Percentiles rank a stretch among this genome's conserved stretches.
These are phyloP conservation scores for Fusarium oxysporum DNA, from an alignment of 2,329 filamentous ascomycete genomes.

Conservation along the genomic window DNA sequence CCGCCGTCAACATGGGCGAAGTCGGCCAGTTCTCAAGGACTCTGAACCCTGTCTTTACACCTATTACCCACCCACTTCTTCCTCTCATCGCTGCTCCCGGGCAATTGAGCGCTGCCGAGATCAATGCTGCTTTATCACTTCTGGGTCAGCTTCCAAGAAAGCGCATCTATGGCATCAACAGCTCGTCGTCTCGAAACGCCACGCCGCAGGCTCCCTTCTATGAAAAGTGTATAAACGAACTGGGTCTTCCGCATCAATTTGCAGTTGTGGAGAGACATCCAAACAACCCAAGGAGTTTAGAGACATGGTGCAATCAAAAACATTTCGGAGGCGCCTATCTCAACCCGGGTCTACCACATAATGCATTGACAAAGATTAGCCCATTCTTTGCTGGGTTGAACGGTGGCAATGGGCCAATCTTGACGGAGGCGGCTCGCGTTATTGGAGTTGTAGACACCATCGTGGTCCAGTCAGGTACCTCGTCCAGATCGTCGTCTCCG, in stretches of 20 bases:
- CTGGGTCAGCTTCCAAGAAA: constrained; percentile 85
- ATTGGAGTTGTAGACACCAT: constrained; percentile 89
- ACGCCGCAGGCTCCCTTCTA: constrained; percentile 86
- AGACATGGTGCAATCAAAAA: constrained; percentile 77
- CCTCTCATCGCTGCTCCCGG: constrained; percentile 88
- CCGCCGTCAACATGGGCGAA: constrained; percentile 88
- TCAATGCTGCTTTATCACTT: constrained; percentile 81
- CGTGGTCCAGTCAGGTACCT: constrained; percentile 65
- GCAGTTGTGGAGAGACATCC: constrained; percentile 77
- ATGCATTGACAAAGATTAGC: constrained; percentile 69
- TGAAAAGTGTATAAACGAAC: constrained; percentile 83
- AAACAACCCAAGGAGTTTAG: constrained; percentile 73
- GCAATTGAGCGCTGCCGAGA: constrained; percentile 86
- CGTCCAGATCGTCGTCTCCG: constrained; percentile 58
- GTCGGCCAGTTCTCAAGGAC: constrained; percentile 87
- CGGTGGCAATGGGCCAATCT: constrained; percentile 63
- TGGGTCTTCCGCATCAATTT: constrained; percentile 88
- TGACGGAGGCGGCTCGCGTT: constrained; percentile 81
- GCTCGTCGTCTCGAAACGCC: constrained; percentile 69
- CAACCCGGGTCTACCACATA: constrained; percentile 74
- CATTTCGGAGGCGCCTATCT: constrained; percentile 87
- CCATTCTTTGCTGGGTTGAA: constrained; percentile 64
- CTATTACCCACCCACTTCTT: constrained; percentile 86
- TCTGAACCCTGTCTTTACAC: constrained; percentile 87
- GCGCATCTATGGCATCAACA: constrained; percentile 83